Evolutionary conservation across 768 basidiomycete species (phyloP), one percentile per base, ranked within the genome.

Genomic region (Cubamyces sp.): DNA sequence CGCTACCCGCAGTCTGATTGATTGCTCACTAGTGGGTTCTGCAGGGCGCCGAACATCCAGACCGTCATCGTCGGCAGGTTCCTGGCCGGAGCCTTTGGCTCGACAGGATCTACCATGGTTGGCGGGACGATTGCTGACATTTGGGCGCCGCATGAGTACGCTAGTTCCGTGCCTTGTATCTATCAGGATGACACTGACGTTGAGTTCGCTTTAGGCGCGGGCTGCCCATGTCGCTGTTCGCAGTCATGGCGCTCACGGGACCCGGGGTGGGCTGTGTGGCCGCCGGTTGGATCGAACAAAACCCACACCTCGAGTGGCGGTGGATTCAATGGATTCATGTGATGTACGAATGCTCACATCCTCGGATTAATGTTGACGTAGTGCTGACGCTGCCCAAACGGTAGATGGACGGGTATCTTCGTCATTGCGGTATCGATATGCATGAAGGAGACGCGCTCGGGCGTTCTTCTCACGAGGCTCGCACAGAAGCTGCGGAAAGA

Each of bases 271-370:
- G 86, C 3, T 86, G 91, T 0, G 69, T 89, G 0, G 69, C 81
- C 3, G 84, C 85, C 23, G 87, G 87, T 15, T 91, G 85, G 85
- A 79, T 90, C 21, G 87, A 90, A 68, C 79, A 82, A 62, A 82
- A 85, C 61, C 69, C 76, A 0, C 75, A 74, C 19, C 71, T 92
- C 1, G 79, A 79, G 64, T 93, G 92, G 90, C 78, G 90, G 26
- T 93, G 91, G 90, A 91, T 95, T 25, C 85, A 92, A 68, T 93
- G 91, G 91, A 81, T 91, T 9, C 85, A 86, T 64, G 77, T 86
- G 68, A 90, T 88, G 87, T 85, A 42, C 57, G 34, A 11, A 5
- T 9, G 34, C 9, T 9, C 34, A 34, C 34, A 11, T 34, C 11
- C 34, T 34, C 34, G 34, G 34, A 34, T 9, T 7, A 11, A 34